Percentiles rank a stretch among this genome's conserved stretches.
Conservation (phyloP, 1,284 basidiomycete species). For the Retiboletus flavoniger region DNA sequence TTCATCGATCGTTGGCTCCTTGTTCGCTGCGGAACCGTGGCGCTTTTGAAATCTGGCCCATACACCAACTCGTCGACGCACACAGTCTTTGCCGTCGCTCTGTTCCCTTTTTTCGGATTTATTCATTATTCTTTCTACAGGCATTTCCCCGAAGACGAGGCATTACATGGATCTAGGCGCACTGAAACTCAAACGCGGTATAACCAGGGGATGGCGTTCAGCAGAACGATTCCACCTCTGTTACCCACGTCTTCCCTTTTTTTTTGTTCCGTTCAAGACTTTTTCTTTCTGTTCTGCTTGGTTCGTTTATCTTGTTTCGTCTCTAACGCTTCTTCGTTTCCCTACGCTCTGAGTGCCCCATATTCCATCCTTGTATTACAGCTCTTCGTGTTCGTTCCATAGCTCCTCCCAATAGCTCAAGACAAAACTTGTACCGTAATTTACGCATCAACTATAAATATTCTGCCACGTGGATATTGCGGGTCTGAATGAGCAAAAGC, state of each 20-base stretch:
- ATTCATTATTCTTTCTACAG: conserved; percentile 47
- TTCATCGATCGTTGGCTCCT: background rate
- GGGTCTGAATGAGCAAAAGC: background rate
- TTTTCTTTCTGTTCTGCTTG: conserved; percentile 18
- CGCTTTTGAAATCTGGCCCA: conserved; percentile 2
- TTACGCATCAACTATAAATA: conserved; percentile 39
- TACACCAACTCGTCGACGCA: conserved; percentile 14
- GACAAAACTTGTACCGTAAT: conserved; percentile 32
- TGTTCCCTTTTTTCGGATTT: conserved; percentile 39
- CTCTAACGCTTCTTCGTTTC: conserved; percentile 1
- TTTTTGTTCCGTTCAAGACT: conserved; percentile 1
- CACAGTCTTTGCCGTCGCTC: conserved; percentile 20
- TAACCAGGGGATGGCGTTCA: conserved; percentile 9
- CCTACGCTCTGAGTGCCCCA: background rate
- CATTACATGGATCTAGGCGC: conserved; percentile 18
- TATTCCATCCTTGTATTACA: conserved; percentile 24
- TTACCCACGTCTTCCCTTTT: conserved; percentile 1
- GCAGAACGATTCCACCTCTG: conserved; percentile 1
- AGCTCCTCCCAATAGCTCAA: conserved; percentile 13
- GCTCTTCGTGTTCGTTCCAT: background rate
- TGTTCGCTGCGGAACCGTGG: conserved; percentile 3
- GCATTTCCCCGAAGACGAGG: conserved; percentile 31
- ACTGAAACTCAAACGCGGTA: conserved; percentile 14
- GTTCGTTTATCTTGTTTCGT: conserved; percentile 19
- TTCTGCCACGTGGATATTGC: conserved; percentile 11